Conservation (phyloP, 192 early-diverging fungal genomes). For the Backusella parvicylindrica region DNA sequence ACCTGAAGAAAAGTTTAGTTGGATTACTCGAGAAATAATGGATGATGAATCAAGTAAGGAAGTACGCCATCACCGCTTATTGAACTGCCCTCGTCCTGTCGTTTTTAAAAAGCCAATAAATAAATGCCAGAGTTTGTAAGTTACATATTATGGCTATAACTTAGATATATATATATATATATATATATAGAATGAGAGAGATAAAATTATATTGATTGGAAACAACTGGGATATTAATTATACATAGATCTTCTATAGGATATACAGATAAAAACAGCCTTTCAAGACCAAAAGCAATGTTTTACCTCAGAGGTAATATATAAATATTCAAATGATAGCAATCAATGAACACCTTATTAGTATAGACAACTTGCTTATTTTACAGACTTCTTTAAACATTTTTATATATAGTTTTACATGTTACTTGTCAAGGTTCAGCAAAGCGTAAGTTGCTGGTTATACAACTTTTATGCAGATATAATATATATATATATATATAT, state of each 20-base stretch:
- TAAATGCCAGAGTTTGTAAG: not conserved
- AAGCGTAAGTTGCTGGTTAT: constrained; percentile 10
- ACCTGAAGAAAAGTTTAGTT: constrained; percentile 16
- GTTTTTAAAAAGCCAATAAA: constrained; percentile 14
- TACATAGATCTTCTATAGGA: not conserved
- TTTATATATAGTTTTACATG: constrained; percentile 6
- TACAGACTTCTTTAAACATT: not conserved
- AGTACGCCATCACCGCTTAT: not conserved
- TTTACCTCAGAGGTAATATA: constrained; percentile 25
- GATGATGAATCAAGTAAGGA: not conserved
- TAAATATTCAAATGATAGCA: not conserved
- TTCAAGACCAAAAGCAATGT: constrained; percentile 10
- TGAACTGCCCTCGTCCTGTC: not conserved
- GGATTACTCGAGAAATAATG: constrained; percentile 9
- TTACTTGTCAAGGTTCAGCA: not conserved
- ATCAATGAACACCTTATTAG: not conserved
- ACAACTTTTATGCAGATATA: not conserved
- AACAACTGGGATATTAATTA: not conserved
- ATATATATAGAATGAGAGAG: not conserved
- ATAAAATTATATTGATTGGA: not conserved
- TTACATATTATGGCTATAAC: not conserved
- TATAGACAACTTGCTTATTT: not conserved
- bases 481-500: not conserved
- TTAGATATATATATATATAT: not conserved
- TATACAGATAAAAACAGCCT: not conserved